Conservation (phyloP, 805 yeast species). For the Candida anglica region DNA sequence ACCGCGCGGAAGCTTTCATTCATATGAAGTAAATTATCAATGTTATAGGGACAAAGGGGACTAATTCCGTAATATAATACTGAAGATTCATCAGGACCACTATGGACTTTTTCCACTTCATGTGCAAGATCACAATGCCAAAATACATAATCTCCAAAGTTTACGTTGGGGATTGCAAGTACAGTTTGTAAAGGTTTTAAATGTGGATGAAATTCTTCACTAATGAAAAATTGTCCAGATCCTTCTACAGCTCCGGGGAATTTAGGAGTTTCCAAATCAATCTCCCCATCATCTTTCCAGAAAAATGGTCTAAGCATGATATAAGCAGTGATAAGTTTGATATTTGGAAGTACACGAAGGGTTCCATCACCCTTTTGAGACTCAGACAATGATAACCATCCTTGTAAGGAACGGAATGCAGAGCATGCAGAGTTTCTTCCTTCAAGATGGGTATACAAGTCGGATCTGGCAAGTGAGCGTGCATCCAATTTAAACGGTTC, state of each 20-base stretch:
- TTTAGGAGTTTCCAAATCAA: constrained; percentile 25
- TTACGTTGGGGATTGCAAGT: constrained; percentile 32
- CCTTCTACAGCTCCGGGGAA: constrained; percentile 40
- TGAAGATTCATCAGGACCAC: constrained; percentile 29
- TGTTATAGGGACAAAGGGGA: constrained; percentile 24
- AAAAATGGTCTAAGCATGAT: constrained; percentile 38
- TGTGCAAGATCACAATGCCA: constrained; percentile 44
- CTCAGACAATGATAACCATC: constrained; percentile 39
- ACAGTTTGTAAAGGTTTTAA: constrained; percentile 25
- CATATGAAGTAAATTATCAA: constrained; percentile 8
- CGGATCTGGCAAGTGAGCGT: constrained; percentile 26
- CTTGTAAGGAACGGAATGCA: constrained; percentile 40
- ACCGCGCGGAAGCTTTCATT: constrained; percentile 5
- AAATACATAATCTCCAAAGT: constrained; percentile 39
- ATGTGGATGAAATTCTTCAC: constrained; percentile 28
- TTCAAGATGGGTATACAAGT: constrained; percentile 19
- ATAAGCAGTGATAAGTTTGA: constrained; percentile 36
- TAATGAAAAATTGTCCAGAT: constrained; percentile 27
- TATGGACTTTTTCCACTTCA: constrained; percentile 34
- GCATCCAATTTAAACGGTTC: constrained; percentile 32
- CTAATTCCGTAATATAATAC: constrained; percentile 35
- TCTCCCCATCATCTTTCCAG: constrained; percentile 19
- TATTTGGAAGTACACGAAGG: constrained; percentile 30
- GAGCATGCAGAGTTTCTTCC: constrained; percentile 15
- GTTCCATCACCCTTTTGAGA: constrained; percentile 38